Base-by-base conservation (phyloP, 805 yeast genomes). In the Wickerhamomyces sydowiorum region DNA sequence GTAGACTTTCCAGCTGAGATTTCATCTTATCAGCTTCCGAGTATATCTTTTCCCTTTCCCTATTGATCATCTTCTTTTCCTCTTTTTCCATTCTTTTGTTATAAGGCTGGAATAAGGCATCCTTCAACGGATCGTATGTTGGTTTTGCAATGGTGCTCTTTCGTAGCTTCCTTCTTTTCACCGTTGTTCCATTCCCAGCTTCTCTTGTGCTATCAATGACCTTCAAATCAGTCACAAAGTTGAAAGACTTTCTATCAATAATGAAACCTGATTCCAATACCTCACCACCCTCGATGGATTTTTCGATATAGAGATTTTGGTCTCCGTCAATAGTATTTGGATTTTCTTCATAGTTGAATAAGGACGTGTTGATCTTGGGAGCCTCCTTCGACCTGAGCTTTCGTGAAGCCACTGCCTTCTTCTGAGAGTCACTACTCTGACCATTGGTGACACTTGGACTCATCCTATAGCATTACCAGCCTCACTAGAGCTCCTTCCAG, bases 1-100 rank as follows among this genome's bases (percentile, higher is more conserved):
- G 46, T 27, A 77, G 61, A 41, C 69, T 69, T 9, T 70, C 67
- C 19, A 67, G 60, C 37, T 79, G 72, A 15, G 48, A 35, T 18
- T 41, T 48, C 47, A 69, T 54, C 36, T 67, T 72, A 45, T 80
- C 85, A 27, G 75, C 73, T 49, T 84, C 90, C 5, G 66, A 55
- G 33, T 69, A 55, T 29, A 79, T 66, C 44, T 72, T 67, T 36
- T 68, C 72, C n/a, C 76, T 64, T 49, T 85, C 93, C 5, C 72
- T 62, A 39, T 57, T 57, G 24, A 49, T 28, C 73, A 81, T 78
- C 32, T 73, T 68, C 51, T 74, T 73, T 59, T 84, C 93, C 39
- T 80, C 82, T 40, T 76, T 75, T 50, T 75, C 82, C 77, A 81
- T 75, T 20, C 76, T 65, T 32, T 70, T 66, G 59, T 83, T 87